Conservation (phyloP, 2,329 filamentous ascomycete genomes). For the Verticillium tricorpus region DNA sequence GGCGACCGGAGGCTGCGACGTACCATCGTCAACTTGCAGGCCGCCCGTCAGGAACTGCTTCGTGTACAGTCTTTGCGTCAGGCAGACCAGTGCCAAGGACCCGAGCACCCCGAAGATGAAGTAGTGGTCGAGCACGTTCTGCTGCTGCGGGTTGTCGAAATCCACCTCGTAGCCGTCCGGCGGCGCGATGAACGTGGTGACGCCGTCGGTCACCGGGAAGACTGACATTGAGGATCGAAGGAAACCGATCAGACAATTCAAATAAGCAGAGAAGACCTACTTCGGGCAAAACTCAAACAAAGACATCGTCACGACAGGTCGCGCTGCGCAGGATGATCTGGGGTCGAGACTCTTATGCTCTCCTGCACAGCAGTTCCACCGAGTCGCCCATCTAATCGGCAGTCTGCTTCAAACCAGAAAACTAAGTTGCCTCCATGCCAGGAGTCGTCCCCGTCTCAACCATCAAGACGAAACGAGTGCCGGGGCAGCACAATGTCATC, state of each 20-base stretch:
- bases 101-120: conserved; percentile 21
- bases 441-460: not conserved
- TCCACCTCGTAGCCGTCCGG: conserved; percentile 27
- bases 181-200: conserved; percentile 17
- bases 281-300: not conserved
- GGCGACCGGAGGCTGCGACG: not conserved
- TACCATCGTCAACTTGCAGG: conserved; percentile 11
- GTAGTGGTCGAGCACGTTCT: conserved; percentile 17
- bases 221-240: not conserved
- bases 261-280: not conserved
- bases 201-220: conserved; percentile 19
- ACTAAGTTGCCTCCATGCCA: not conserved
- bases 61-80: conserved; percentile 23
- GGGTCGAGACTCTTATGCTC: not conserved
- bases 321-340: not conserved
- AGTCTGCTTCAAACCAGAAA: not conserved
- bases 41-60: conserved; percentile 11
- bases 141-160: conserved; percentile 24
- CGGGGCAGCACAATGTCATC: not conserved
- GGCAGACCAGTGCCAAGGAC: conserved; percentile 17
- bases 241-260: not conserved
- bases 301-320: not conserved
- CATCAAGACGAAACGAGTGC: not conserved
- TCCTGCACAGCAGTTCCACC: not conserved
- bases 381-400: not conserved